A percentile compares a stretch with the other conserved stretches of the same genome.
These are phyloP conservation scores for Cubamyces sp. DNA, from an alignment of 768 basidiomycete species.

Conservation along the genomic window DNA sequence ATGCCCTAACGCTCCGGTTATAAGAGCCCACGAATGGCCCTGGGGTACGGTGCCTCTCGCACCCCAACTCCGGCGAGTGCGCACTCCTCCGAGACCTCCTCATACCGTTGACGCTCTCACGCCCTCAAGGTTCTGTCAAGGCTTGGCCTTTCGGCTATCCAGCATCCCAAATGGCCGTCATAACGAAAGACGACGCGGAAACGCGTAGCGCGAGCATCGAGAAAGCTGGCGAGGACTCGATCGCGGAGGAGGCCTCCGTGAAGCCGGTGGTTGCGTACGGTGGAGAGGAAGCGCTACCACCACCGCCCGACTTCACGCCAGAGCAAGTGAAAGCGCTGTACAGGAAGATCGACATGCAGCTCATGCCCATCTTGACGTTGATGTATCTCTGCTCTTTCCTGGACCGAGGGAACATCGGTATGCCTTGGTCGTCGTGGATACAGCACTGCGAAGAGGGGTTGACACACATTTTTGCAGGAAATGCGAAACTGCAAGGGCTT, in stretches of 20 bases:
- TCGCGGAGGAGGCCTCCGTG: constrained; percentile 7
- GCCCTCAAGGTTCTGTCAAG: no score
- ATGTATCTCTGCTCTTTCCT: constrained; percentile 38
- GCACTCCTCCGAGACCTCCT: not conserved
- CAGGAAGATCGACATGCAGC: constrained; percentile 35
- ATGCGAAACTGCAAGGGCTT: constrained; percentile 48
- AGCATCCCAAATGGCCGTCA: not conserved
- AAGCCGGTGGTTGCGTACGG: constrained; percentile 15
- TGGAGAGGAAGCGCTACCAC: constrained; percentile 14
- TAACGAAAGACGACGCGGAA: not conserved
- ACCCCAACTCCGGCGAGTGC: not conserved
- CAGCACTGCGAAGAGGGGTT: not conserved
- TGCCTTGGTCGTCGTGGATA: no score
- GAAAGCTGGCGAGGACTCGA: constrained; percentile 1
- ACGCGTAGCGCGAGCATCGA: constrained; percentile 5
- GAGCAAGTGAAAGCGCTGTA: constrained; percentile 42
- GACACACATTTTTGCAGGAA: constrained; percentile 19
- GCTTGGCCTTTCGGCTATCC: no score
- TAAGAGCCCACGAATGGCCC: no score
- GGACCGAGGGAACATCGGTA: constrained; percentile 37
- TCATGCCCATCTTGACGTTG: constrained; percentile 39
- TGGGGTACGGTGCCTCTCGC: not conserved
- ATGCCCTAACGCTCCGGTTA: no score
- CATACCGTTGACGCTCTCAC: no score
- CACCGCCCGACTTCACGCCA: constrained; percentile 26